Conservation (phyloP, 1,284 basidiomycete species). For the Pseudozyma thailandica region DNA sequence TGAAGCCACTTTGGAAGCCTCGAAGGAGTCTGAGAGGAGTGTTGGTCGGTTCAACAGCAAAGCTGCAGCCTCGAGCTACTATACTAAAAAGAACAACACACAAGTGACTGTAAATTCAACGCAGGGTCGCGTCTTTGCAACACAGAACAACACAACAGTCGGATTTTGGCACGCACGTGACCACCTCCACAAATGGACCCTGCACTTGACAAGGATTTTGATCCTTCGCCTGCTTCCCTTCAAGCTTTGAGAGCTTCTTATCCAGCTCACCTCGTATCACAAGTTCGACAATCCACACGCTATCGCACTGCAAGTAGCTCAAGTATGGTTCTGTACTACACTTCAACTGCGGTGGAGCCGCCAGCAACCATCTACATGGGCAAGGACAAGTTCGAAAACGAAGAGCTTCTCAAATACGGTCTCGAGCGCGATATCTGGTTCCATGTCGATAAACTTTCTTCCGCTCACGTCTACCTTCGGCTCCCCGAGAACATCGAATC, state of each 20-base stretch:
- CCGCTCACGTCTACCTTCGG: conserved; percentile 77
- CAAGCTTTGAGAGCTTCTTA: background rate
- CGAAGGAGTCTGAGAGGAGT: background rate
- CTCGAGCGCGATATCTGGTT: conserved; percentile 74
- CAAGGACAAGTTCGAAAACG: conserved; percentile 82
- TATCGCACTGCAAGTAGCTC: background rate
- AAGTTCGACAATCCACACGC: too few species aligned
- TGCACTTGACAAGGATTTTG: background rate
- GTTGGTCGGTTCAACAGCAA: background rate
- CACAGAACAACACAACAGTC: conserved; percentile 6
- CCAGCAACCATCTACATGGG: conserved; percentile 89
- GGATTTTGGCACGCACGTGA: conserved; percentile 25
- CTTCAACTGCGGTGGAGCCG: conserved; percentile 73
- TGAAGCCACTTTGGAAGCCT: background rate
- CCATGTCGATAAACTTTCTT: conserved; percentile 72
- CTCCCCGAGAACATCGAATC: conserved; percentile 77
- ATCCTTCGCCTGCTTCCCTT: background rate
- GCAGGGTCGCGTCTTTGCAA: conserved; percentile 18
- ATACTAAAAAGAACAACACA: conserved; percentile 29
- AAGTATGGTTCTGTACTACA: conserved; percentile 74
- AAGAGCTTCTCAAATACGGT: conserved; percentile 86
- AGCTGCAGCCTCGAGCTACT: background rate
- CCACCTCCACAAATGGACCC: conserved; percentile 12
- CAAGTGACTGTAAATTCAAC: conserved; percentile 18
- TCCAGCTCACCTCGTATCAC: background rate